These are phyloP conservation scores for Auricularia sp. DNA, from an alignment of 768 basidiomycete species.

Conservation along the genomic window DNA sequence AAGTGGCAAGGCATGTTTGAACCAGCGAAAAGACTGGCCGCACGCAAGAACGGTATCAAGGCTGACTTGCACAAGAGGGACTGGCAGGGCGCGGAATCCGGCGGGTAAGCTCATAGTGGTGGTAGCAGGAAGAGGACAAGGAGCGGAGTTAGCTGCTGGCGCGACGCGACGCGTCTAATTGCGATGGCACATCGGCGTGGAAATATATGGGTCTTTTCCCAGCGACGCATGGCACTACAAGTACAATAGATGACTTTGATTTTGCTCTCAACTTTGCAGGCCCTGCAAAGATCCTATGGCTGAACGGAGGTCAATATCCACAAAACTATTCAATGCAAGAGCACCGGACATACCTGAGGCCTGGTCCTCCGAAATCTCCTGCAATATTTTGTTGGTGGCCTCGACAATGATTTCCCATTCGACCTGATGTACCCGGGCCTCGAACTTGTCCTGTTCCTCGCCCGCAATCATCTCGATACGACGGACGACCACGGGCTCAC, in stretches of 20 bases:
- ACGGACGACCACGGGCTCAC: conserved; percentile 74
- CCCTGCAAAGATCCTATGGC: no score
- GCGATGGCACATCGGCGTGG: no score
- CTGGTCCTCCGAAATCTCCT: conserved; percentile 12
- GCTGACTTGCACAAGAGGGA: conserved; percentile 62
- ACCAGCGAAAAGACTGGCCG: conserved; percentile 85
- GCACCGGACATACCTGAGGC: no score
- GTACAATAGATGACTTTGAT: no score
- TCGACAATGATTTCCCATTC: conserved; percentile 92
- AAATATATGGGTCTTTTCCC: no score
- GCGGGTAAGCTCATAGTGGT: conserved; percentile 18
- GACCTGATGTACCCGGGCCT: conserved; percentile 63
- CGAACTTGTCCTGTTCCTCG: conserved; percentile 64
- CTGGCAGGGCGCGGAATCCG: conserved; percentile 49
- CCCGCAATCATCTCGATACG: conserved; percentile 65
- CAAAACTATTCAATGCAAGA: no score
- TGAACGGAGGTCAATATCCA: no score
- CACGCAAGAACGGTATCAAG: conserved; percentile 69
- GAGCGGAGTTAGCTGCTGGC: neutral
- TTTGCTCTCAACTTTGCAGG: no score
- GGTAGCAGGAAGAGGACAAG: conserved; percentile 4
- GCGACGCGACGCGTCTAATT: neutral
- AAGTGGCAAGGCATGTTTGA: conserved; percentile 33
- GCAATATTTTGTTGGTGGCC: conserved; percentile 63
- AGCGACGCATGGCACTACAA: no score